Conservation (phyloP, 192 early-diverging fungal species). For the Mortierella antarctica region DNA sequence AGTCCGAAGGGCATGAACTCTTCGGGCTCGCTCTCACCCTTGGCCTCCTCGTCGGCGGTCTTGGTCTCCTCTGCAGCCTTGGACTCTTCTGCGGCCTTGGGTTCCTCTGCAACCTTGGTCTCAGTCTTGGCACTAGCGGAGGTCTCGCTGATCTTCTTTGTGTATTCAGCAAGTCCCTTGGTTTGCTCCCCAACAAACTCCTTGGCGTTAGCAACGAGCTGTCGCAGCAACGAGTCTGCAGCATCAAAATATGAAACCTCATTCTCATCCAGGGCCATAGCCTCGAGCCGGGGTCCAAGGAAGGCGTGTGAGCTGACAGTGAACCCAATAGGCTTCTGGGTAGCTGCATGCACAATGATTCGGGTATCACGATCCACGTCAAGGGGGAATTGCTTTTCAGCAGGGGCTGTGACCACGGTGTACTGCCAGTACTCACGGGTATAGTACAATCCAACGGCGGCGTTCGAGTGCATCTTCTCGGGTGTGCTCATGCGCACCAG, state of each 20-base stretch:
- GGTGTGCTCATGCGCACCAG: slow-evolving; percentile 5
- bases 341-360: slow-evolving; percentile 16
- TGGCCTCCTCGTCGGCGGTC: background rate
- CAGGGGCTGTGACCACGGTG: slow-evolving; percentile 13
- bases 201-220: slow-evolving; percentile 10
- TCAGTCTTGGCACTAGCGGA: background rate
- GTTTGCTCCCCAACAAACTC: background rate
- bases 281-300: slow-evolving; percentile 1
- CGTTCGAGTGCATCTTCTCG: background rate
- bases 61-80: background rate
- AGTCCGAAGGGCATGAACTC: background rate
- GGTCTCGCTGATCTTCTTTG: background rate
- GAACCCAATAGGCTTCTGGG: slow-evolving; percentile 16
- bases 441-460: slow-evolving; percentile 2
- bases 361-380: slow-evolving; percentile 27
- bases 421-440: slow-evolving; percentile 26
- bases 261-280: slow-evolving; percentile 15
- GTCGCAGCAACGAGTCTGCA: slow-evolving; percentile 7
- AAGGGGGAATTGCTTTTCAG: slow-evolving; percentile 5
- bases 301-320: slow-evolving; percentile 1
- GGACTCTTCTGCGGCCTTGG: background rate
- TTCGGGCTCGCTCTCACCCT: background rate
- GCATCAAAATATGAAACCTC: slow-evolving; percentile 5
- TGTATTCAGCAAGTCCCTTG: background rate
- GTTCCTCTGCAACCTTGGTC: background rate